phyloP scores from a whole-genome alignment of 352 stramenopile species.

The Pythium sukuiense region DNA sequence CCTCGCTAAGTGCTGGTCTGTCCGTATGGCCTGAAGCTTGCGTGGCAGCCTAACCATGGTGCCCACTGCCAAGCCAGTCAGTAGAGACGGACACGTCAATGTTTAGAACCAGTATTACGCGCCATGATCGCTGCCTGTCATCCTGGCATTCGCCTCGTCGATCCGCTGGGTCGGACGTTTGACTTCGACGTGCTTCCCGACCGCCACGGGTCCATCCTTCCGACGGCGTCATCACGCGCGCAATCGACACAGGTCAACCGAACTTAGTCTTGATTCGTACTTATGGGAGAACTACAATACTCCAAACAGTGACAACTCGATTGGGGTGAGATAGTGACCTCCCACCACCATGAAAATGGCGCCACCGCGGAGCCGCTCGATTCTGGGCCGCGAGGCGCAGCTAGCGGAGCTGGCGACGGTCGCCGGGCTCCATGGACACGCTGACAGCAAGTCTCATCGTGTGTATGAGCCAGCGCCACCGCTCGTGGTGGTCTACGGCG shows the following conservation, averaged over 20 bases:
- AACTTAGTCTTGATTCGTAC: slow-evolving; percentile 18
- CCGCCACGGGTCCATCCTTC: not conserved
- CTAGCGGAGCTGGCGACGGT: slow-evolving; percentile 48
- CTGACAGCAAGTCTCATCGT: slow-evolving; percentile 8
- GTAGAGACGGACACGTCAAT: not conserved
- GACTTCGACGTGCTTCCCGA: not conserved
- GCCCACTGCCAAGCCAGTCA: not conserved
- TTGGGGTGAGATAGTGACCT: not conserved
- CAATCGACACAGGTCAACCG: slow-evolving; percentile 9
- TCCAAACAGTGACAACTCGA: not conserved
- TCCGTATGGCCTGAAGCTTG: not conserved
- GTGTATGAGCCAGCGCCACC: slow-evolving; percentile 47
- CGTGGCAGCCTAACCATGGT: not conserved
- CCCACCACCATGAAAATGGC: slow-evolving; percentile 12
- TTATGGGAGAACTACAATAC: not conserved
- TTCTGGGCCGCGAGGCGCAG: slow-evolving; percentile 58
- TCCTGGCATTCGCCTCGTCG: not conserved
- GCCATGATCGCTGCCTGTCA: too few species aligned
- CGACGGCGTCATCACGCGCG: slow-evolving; percentile 19
- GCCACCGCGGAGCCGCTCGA: slow-evolving; percentile 11
- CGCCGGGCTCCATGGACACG: slow-evolving; percentile 37
- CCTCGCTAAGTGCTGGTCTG: not conserved
- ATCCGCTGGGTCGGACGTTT: not conserved
- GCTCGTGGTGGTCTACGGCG: slow-evolving; percentile 71
- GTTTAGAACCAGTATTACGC: not conserved